Evolutionary conservation across 2,329 filamentous ascomycete genomes (phyloP).

Genomic region (Xylaria arbuscula): DNA sequence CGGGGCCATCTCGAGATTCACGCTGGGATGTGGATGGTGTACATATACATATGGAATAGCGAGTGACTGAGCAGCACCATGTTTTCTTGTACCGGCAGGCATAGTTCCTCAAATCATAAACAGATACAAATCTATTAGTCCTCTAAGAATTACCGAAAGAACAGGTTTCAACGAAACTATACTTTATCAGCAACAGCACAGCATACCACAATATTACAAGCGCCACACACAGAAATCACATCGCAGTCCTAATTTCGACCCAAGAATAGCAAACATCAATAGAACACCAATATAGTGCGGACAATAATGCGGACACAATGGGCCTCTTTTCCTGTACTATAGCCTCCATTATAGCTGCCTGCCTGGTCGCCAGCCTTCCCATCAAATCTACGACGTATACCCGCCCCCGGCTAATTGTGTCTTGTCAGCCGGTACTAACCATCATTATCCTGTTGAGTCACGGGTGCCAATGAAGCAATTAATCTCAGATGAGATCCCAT

Average conservation of each 20-base stretch:
- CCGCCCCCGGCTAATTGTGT: constrained; percentile 36
- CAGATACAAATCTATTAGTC: background rate
- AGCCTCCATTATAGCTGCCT: background rate
- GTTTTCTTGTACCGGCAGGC: background rate
- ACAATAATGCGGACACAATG: constrained; percentile 14
- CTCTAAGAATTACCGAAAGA: background rate
- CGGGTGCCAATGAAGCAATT: constrained; percentile 29
- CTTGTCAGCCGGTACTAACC: constrained; percentile 16
- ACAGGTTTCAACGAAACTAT: background rate
- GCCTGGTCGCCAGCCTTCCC: constrained; percentile 7
- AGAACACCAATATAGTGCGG: background rate
- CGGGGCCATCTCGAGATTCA: too few relatives aligned
- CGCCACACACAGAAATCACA: background rate
- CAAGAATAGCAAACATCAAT: background rate
- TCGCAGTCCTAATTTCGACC: background rate
- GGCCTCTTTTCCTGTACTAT: constrained; percentile 3
- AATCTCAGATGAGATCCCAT: constrained; percentile 20
- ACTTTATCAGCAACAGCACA: too few relatives aligned
- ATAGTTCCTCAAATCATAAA: background rate
- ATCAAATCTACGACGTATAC: background rate
- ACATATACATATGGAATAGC: too few relatives aligned
- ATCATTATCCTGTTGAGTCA: constrained; percentile 16
- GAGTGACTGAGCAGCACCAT: too few relatives aligned
- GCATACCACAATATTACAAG: too few relatives aligned
- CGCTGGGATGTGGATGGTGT: too few relatives aligned